phyloP scores from a whole-genome alignment of 352 stramenopile genomes.

The Elongisporangium prolatum region DNA sequence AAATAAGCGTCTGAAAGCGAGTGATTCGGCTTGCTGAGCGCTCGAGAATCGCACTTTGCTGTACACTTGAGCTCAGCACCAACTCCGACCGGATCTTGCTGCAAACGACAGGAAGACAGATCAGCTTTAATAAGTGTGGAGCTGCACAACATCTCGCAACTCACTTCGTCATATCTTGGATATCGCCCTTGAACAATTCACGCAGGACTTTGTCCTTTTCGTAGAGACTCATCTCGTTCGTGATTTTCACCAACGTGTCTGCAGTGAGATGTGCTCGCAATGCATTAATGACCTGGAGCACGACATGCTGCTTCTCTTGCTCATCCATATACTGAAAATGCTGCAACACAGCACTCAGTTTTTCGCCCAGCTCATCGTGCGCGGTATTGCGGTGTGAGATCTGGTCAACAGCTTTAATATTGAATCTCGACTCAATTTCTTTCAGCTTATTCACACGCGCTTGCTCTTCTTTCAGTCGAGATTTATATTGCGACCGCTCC shows the following conservation, averaged over 20 bases:
- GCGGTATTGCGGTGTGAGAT: constrained; percentile 42
- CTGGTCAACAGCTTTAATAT: constrained; percentile 44
- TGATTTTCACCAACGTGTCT: constrained; percentile 35
- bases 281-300: constrained; percentile 40
- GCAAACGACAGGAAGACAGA: constrained; percentile 1
- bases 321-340: constrained; percentile 60
- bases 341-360: constrained; percentile 41
- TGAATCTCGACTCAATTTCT: constrained; percentile 42
- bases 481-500: constrained; percentile 24
- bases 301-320: constrained; percentile 46
- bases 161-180: constrained; percentile 46
- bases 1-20: constrained; percentile 49
- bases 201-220: constrained; percentile 60
- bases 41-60: constrained; percentile 65
- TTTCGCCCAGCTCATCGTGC: constrained; percentile 41
- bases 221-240: constrained; percentile 41
- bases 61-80: constrained; percentile 37
- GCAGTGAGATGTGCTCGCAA: constrained; percentile 47
- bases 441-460: constrained; percentile 30
- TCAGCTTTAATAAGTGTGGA: constrained; percentile 4
- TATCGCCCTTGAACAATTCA: constrained; percentile 49
- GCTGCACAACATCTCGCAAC: constrained; percentile 1
- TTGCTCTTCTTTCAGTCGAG: constrained; percentile 30
- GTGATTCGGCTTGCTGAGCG: constrained; percentile 48
- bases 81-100: constrained; percentile 53